Evolutionary conservation across 2,329 filamentous ascomycete genomes (phyloP).

Genomic region (Pseudocercospora pini-densiflorae): DNA sequence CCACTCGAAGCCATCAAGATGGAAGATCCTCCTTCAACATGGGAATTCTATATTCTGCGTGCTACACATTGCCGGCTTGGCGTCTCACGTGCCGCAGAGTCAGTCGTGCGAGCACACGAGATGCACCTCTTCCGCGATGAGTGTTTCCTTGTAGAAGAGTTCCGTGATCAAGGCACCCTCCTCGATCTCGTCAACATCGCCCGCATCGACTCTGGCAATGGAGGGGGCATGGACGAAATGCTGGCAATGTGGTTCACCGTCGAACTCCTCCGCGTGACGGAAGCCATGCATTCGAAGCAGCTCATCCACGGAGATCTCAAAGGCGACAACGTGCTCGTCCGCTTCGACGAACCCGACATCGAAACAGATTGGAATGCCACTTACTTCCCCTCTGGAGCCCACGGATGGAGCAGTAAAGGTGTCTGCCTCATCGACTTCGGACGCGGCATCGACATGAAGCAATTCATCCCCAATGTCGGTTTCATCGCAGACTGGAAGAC

Average conservation of each 20-base stretch:
- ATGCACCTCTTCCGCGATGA: constrained; percentile 92
- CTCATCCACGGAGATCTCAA: constrained; percentile 95
- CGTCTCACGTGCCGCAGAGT: constrained; percentile 69
- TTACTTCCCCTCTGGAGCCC: constrained; percentile 74
- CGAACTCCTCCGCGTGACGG: constrained; percentile 87
- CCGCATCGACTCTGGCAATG: constrained; percentile 58
- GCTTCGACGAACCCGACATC: constrained; percentile 63
- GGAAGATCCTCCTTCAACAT: constrained; percentile 84
- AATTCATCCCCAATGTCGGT: constrained; percentile 74
- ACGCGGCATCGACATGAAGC: constrained; percentile 88
- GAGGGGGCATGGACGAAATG: constrained; percentile 83
- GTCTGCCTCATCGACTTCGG: constrained; percentile 93
- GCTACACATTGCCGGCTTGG: constrained; percentile 77
- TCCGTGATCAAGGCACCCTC: constrained; percentile 84
- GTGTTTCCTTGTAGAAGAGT: constrained; percentile 86
- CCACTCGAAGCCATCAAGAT: constrained; percentile 88
- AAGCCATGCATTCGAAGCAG: constrained; percentile 78
- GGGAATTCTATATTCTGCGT: constrained; percentile 97
- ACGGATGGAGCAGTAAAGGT: constrained; percentile 81
- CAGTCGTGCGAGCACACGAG: constrained; percentile 82
- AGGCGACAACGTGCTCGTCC: constrained; percentile 90
- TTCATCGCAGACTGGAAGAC: constrained; percentile 98
- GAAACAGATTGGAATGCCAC: constrained; percentile 60
- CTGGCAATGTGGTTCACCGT: constrained; percentile 95
- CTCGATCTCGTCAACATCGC: constrained; percentile 94